A percentile compares a stretch with the other conserved stretches of the same genome.
These are phyloP conservation scores for Limnanthes douglasii DNA, from an alignment of 345 rosid species.

Conservation along the genomic window DNA sequence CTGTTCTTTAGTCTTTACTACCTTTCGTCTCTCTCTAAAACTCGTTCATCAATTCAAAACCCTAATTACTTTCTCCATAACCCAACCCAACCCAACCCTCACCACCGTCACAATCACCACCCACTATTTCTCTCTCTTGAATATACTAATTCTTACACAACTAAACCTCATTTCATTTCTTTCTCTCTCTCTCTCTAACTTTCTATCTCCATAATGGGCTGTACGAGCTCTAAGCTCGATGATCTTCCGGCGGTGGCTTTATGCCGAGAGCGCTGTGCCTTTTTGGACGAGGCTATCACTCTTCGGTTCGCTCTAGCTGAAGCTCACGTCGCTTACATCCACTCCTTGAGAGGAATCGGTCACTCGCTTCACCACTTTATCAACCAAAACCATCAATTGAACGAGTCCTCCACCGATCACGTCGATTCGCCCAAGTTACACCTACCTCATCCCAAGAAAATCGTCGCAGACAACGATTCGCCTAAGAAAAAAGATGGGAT, in stretches of 20 bases:
- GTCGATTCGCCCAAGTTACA: constrained; percentile 25
- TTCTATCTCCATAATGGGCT: constrained; percentile 53
- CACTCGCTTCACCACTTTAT: constrained; percentile 37
- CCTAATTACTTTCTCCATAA: constrained; percentile 1
- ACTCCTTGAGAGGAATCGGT: constrained; percentile 37
- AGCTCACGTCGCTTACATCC: constrained; percentile 47
- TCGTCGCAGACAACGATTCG: constrained; percentile 14
- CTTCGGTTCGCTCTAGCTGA: constrained; percentile 75
- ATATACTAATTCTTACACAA: too few species aligned
- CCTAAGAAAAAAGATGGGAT: constrained; percentile 14
- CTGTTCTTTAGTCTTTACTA: not conserved
- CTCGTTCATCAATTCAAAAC: too few species aligned
- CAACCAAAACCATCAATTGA: constrained; percentile 17
- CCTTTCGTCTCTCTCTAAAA: constrained; percentile 2
- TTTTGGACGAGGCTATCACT: constrained; percentile 48
- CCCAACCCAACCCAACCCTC: too few species aligned
- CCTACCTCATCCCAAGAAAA: constrained; percentile 37
- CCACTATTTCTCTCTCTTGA: not conserved
- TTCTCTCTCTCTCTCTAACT: constrained; percentile 4
- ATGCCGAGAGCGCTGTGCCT: constrained; percentile 68
- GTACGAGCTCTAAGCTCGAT: constrained; percentile 72
- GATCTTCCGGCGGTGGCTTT: constrained; percentile 92
- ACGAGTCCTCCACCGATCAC: constrained; percentile 8
- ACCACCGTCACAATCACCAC: not conserved
- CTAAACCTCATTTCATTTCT: not conserved